Evolutionary conservation across 345 rosid species (phyloP).

Genomic region (Mangifera indica): DNA sequence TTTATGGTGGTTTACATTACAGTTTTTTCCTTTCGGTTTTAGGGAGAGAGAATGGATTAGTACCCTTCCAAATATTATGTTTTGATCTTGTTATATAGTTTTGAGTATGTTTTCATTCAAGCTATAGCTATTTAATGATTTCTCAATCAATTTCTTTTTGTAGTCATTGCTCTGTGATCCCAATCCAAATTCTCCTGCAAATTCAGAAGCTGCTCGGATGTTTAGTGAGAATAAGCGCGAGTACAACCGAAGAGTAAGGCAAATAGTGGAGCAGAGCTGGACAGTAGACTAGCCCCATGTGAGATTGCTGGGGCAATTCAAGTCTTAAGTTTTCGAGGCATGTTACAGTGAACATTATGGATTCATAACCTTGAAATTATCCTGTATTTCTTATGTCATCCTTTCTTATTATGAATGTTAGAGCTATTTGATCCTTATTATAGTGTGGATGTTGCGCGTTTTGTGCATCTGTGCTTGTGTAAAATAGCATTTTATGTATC

Average conservation of each 20-base stretch:
- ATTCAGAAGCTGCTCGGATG: slow-evolving; percentile 79
- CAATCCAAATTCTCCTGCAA: slow-evolving; percentile 79
- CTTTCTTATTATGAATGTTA: slow-evolving; percentile 11
- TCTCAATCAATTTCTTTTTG: slow-evolving; percentile 3
- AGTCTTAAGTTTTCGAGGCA: slow-evolving; percentile 15
- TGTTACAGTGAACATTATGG: neutral
- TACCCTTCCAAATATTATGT: neutral
- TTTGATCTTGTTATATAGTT: too few relatives aligned
- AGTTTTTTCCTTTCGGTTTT: neutral
- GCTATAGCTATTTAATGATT: neutral
- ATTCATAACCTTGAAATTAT: slow-evolving; percentile 8
- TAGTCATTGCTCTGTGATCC: slow-evolving; percentile 81
- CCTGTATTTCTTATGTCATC: slow-evolving; percentile 3
- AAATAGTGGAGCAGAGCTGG: slow-evolving; percentile 77
- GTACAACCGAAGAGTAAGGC: slow-evolving; percentile 63
- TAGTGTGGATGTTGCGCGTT: neutral
- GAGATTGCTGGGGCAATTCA: neutral
- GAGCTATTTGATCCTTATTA: slow-evolving; percentile 13
- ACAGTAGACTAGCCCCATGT: slow-evolving; percentile 49
- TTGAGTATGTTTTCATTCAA: too few relatives aligned
- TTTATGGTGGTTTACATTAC: too few relatives aligned
- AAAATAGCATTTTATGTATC: slow-evolving; percentile 17
- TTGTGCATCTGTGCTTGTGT: slow-evolving; percentile 26
- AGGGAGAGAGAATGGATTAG: too few relatives aligned
- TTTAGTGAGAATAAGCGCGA: slow-evolving; percentile 74